These are phyloP conservation scores for Ogataea henricii DNA, from an alignment of 805 yeast genomes.

Conservation along the genomic window DNA sequence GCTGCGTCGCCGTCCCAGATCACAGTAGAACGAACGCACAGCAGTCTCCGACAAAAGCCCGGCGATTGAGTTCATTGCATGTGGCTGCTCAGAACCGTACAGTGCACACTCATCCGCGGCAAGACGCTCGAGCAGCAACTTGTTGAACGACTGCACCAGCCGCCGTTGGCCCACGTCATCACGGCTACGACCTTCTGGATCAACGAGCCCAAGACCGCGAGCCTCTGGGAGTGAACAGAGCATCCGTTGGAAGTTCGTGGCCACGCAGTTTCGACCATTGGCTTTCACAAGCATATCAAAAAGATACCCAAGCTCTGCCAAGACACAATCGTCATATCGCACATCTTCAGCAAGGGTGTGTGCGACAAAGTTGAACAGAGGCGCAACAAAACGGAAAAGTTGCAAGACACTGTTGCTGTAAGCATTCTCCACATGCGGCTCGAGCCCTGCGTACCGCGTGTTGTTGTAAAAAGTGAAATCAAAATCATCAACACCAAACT, in stretches of 20 bases:
- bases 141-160: constrained; percentile 55
- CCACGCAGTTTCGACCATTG: constrained; percentile 72
- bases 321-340: constrained; percentile 48
- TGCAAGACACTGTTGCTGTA: constrained; percentile 80
- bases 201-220: constrained; percentile 50
- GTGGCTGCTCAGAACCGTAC: constrained; percentile 21
- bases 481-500: constrained; percentile 91
- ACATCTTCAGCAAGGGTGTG: constrained; percentile 56
- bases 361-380: constrained; percentile 65
- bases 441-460: constrained; percentile 80
- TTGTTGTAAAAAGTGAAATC: constrained; percentile 84
- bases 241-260: constrained; percentile 72
- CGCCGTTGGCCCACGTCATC: constrained; percentile 47
- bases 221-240: constrained; percentile 54
- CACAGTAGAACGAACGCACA: constrained; percentile 43
- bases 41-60: constrained; percentile 48
- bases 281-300: constrained; percentile 91
- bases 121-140: constrained; percentile 56
- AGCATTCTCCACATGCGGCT: constrained; percentile 79
- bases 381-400: constrained; percentile 74
- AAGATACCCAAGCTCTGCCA: constrained; percentile 84
- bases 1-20: constrained; percentile 33
- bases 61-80: constrained; percentile 33
- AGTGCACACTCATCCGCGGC: constrained; percentile 49
- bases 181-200: constrained; percentile 47